Evolutionary conservation across 495 filamentous ascomycete genomes (phyloP).

Genomic region (Daldinia decipiens): DNA sequence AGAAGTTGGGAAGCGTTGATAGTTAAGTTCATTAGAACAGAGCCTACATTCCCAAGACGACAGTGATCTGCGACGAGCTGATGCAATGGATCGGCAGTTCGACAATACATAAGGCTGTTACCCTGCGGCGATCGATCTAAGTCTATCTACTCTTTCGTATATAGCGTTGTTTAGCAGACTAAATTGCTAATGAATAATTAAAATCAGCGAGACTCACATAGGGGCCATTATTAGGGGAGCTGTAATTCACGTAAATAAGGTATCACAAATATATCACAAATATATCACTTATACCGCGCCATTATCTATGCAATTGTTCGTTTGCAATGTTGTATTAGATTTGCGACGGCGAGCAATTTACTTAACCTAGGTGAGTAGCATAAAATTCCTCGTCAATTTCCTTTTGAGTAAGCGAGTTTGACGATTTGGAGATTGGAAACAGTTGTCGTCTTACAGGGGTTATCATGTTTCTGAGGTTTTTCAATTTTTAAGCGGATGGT

Average conservation of each 20-base stretch:
- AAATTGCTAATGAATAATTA: not conserved
- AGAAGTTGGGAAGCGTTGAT: not conserved
- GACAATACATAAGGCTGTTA: not conserved
- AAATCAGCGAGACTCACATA: not conserved
- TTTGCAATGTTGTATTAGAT: not conserved
- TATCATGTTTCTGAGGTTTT: conserved; percentile 4
- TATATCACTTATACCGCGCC: conserved; percentile 3
- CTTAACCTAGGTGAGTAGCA: not conserved
- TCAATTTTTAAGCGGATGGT: conserved; percentile 10
- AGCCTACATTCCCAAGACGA: not conserved
- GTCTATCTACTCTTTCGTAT: not conserved
- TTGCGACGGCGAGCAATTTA: conserved; percentile 17
- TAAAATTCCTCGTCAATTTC: conserved; percentile 23
- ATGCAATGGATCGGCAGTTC: not conserved
- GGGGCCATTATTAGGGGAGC: not conserved
- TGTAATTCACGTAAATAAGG: not conserved
- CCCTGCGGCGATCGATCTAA: not conserved
- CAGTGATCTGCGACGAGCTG: not conserved
- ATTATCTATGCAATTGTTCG: conserved; percentile 6
- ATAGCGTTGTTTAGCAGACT: not conserved
- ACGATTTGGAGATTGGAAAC: conserved; percentile 21
- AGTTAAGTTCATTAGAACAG: not conserved
- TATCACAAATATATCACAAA: not conserved
- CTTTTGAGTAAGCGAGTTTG: conserved; percentile 24
- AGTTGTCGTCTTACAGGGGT: conserved; percentile 35